Percentiles rank a stretch among this genome's conserved stretches.
Evolutionary conservation across 2,329 filamentous ascomycete species (phyloP).

Genomic region (Calonectria pseudoturangicola): DNA sequence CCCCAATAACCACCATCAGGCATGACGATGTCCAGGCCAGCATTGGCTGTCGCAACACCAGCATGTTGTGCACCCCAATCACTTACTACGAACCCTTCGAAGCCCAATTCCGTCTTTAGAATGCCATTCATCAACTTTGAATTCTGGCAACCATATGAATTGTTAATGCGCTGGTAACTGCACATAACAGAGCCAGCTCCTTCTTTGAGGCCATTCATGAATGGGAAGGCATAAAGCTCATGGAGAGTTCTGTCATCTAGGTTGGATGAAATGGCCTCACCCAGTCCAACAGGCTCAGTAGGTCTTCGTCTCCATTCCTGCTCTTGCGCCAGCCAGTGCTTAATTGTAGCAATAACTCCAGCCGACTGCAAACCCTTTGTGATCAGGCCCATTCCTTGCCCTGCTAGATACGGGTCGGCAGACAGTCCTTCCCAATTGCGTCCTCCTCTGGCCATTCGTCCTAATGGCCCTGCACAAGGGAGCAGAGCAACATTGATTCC

Average conservation of each 20-base stretch:
- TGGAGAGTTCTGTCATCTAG: constrained; percentile 84
- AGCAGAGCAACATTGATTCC: constrained; percentile 83
- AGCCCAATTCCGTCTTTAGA: constrained; percentile 86
- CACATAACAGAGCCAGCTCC: constrained; percentile 80
- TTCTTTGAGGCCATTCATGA: constrained; percentile 81
- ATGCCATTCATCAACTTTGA: constrained; percentile 84
- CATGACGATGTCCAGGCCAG: constrained; percentile 91
- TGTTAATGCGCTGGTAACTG: constrained; percentile 87
- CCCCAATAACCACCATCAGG: constrained; percentile 72
- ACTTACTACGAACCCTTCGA: constrained; percentile 86
- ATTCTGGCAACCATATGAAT: constrained; percentile 88
- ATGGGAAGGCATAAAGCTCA: constrained; percentile 87
- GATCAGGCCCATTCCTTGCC: constrained; percentile 81
- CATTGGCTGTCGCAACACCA: constrained; percentile 78
- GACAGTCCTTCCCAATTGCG: constrained; percentile 81
- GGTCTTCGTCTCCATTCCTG: constrained; percentile 75
- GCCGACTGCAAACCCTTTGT: constrained; percentile 88
- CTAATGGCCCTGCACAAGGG: constrained; percentile 68
- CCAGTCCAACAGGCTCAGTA: constrained; percentile 70
- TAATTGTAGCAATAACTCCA: constrained; percentile 88
- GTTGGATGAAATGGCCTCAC: constrained; percentile 76
- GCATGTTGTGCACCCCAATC: constrained; percentile 87
- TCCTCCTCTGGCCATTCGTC: constrained; percentile 67
- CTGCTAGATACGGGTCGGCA: constrained; percentile 84
- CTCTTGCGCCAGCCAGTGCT: constrained; percentile 85